Conservation (phyloP, 2,329 filamentous ascomycete species). For the Podosphaera aphanis region DNA sequence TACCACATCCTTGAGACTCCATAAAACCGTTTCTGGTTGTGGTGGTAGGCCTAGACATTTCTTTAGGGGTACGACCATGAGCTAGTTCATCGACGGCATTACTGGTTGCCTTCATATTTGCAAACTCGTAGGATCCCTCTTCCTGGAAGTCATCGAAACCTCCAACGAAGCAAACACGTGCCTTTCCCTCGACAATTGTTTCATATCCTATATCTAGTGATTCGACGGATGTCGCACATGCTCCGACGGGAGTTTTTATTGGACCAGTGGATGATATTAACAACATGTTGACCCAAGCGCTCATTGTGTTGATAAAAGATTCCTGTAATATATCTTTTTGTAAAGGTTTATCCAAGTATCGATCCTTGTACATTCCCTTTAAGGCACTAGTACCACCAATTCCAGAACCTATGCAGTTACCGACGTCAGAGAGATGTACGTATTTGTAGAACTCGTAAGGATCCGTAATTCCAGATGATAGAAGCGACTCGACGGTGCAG, state of each 20-base stretch:
- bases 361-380: constrained; percentile 94
- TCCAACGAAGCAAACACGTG: constrained; percentile 88
- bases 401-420: constrained; percentile 95
- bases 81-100: constrained; percentile 92
- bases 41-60: constrained; percentile 95
- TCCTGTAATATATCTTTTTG: constrained; percentile 98
- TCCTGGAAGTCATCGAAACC: constrained; percentile 98
- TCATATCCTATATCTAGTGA: constrained; percentile 95
- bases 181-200: constrained; percentile 96
- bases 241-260: constrained; percentile 95
- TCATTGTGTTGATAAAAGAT: constrained; percentile 99
- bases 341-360: constrained; percentile 85
- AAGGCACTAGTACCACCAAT: constrained; percentile 87
- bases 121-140: constrained; percentile 97
- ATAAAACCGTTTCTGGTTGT: constrained; percentile 96
- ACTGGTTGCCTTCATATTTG: constrained; percentile 99
- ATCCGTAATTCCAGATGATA: constrained; percentile 88
- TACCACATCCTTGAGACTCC: constrained; percentile 96
- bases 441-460: constrained; percentile 99
- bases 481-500: constrained; percentile 72
- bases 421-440: constrained; percentile 89
- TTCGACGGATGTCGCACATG: constrained; percentile 90
- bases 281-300: constrained; percentile 98
- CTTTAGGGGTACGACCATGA: constrained; percentile 79
- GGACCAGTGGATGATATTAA: constrained; percentile 88